Evolutionary conservation across 2,329 filamentous ascomycete genomes (phyloP).

Genomic region (Rhexocercosporidium sp.): DNA sequence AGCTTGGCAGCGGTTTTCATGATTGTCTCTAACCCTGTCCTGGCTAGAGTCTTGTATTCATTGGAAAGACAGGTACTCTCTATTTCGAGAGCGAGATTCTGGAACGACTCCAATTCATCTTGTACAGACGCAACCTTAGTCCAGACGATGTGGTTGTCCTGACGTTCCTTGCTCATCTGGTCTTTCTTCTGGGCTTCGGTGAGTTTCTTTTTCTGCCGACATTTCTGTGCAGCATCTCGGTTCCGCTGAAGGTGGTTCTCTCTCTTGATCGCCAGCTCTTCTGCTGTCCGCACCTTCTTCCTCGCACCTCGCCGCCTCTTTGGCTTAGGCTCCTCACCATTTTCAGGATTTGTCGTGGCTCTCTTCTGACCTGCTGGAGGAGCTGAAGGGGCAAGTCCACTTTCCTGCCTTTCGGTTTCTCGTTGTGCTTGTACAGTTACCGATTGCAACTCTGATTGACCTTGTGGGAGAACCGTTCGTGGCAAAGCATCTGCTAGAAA

Average conservation of each 20-base stretch:
- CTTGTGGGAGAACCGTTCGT: not conserved
- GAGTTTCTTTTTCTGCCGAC: slow-evolving; percentile 65
- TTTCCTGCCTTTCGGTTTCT: not conserved
- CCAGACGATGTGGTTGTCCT: not conserved
- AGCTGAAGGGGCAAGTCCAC: too few species aligned
- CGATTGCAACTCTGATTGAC: not conserved
- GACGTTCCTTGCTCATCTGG: slow-evolving; percentile 39
- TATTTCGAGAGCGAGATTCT: not conserved
- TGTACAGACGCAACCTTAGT: not conserved
- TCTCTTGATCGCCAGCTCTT: slow-evolving; percentile 16
- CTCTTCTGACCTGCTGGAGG: not conserved
- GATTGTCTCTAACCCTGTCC: not conserved
- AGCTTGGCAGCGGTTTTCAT: not conserved
- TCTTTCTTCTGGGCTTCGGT: slow-evolving; percentile 32
- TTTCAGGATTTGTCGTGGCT: not conserved
- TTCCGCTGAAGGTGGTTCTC: slow-evolving; percentile 68
- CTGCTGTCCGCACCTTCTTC: slow-evolving; percentile 16
- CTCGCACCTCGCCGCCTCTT: slow-evolving; percentile 6
- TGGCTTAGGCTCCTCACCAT: not conserved
- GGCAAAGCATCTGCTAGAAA: not conserved
- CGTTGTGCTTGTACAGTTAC: not conserved
- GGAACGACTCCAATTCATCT: not conserved
- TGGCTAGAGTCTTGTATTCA: not conserved
- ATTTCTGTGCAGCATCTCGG: slow-evolving; percentile 74
- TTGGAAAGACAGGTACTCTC: not conserved